Conservation (phyloP, 495 filamentous ascomycete genomes). For the Cryomyces minteri region DNA sequence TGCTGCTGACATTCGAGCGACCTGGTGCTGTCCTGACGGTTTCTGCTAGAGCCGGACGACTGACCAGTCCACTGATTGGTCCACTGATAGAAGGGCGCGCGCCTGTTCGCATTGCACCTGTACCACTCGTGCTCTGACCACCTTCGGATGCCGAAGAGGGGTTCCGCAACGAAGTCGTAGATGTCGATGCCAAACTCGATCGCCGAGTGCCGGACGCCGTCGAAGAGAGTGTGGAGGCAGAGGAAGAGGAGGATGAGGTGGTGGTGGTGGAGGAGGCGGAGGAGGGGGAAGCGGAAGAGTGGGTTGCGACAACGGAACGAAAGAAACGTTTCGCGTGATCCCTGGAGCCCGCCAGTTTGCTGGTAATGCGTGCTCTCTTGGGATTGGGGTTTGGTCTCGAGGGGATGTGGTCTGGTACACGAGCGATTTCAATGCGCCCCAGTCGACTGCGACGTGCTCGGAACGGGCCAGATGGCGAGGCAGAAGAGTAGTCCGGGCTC, state of each 20-base stretch:
- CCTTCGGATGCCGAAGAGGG: neutral
- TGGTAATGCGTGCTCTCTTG: neutral
- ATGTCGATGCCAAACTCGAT: neutral
- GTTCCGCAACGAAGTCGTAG: neutral
- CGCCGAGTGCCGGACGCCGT: neutral
- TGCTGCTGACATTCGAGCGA: neutral
- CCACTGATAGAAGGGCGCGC: constrained; percentile 1
- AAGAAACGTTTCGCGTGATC: constrained; percentile 27
- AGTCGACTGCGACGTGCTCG: neutral
- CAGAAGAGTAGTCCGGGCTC: neutral
- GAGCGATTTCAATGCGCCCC: neutral
- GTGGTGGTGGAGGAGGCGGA: no score
- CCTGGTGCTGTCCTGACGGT: constrained; percentile 4
- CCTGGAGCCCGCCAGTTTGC: constrained; percentile 23
- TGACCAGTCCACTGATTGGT: constrained; percentile 5
- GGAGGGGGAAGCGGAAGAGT: neutral
- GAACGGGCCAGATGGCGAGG: neutral
- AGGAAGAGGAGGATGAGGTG: neutral
- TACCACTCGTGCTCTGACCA: neutral
- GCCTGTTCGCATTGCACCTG: constrained; percentile 4
- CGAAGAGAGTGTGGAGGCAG: constrained; percentile 1
- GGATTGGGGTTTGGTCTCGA: neutral
- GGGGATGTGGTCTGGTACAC: neutral
- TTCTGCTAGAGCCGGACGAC: constrained; percentile 8
- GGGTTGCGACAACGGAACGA: constrained; percentile 18